Conservation (phyloP, 1,284 basidiomycete genomes). For the Trametes polyzona region DNA sequence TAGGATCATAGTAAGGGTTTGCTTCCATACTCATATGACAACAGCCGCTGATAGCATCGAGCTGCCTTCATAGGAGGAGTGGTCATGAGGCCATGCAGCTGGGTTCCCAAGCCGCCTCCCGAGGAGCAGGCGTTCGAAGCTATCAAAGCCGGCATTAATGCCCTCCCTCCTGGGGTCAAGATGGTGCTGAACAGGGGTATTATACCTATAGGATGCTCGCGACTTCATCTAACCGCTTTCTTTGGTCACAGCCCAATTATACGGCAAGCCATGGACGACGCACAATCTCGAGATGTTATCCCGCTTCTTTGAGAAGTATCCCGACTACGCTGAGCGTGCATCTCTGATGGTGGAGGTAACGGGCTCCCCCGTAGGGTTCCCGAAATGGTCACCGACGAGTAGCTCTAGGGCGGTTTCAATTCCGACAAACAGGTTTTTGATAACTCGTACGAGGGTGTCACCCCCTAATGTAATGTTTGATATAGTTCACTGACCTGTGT, state of each 20-base stretch:
- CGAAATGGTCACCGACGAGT: not conserved
- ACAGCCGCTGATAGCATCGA: conserved; percentile 43
- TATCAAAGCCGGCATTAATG: conserved; percentile 60
- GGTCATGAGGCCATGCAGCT: not conserved
- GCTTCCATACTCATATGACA: no score
- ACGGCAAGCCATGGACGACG: conserved; percentile 40
- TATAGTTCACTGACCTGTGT: not conserved
- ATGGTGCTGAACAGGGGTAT: conserved; percentile 47
- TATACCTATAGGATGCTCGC: not conserved
- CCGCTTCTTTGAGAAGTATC: conserved; percentile 55
- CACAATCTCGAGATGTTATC: conserved; percentile 48
- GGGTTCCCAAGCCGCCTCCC: conserved; percentile 33
- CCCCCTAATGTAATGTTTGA: no score
- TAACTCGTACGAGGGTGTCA: conserved; percentile 35
- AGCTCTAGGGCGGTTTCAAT: conserved; percentile 44
- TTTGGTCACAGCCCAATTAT: conserved; percentile 44
- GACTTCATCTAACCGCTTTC: no score
- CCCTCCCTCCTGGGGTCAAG: conserved; percentile 47
- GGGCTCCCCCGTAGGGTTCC: not conserved
- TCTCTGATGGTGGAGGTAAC: conserved; percentile 50
- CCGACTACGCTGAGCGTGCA: conserved; percentile 55
- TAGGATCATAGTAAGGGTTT: not conserved
- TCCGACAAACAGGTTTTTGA: conserved; percentile 25
- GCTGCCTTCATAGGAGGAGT: not conserved
- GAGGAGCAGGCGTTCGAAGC: conserved; percentile 59